phyloP scores from a whole-genome alignment of 371 early-diverging fungal species.

The Saksenaea oblongispora region DNA sequence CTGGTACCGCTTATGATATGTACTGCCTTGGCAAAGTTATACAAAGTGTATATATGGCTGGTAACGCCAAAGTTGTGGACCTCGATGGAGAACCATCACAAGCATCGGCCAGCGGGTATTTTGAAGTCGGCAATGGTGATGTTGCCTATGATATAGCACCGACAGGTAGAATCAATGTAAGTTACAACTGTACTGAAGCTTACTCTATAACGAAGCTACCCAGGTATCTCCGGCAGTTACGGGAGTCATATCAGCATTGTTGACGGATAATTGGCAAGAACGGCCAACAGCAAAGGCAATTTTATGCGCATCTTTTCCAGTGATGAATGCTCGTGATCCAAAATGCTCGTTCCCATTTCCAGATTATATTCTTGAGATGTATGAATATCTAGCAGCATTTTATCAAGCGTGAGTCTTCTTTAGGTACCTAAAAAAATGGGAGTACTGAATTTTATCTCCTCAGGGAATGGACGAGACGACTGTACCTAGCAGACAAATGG shows the following conservation, averaged over 20 bases:
- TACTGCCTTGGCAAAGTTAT: constrained; percentile 56
- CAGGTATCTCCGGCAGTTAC: constrained; percentile 53
- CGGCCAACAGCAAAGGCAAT: constrained; percentile 60
- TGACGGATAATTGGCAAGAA: constrained; percentile 43
- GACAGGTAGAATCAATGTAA: constrained; percentile 30
- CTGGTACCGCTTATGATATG: constrained; percentile 57
- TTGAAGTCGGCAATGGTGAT: constrained; percentile 42
- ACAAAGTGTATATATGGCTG: constrained; percentile 48
- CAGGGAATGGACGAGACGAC: constrained; percentile 47
- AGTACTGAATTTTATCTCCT: neutral
- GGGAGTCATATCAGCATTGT: constrained; percentile 48
- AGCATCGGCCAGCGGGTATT: constrained; percentile 30
- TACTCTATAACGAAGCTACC: neutral
- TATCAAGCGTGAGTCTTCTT: constrained; percentile 55
- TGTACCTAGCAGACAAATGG: constrained; percentile 61
- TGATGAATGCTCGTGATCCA: constrained; percentile 43
- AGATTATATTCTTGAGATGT: constrained; percentile 58
- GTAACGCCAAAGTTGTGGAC: constrained; percentile 35
- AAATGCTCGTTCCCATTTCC: constrained; percentile 55
- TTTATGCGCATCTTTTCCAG: constrained; percentile 54
- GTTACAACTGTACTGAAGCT: constrained; percentile 3
- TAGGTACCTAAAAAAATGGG: neutral
- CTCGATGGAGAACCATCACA: constrained; percentile 26
- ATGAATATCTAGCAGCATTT: constrained; percentile 62
- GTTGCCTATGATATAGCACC: constrained; percentile 41